Base-by-base conservation (phyloP, 2,329 filamentous ascomycete genomes). In the Cadophora sp. region DNA sequence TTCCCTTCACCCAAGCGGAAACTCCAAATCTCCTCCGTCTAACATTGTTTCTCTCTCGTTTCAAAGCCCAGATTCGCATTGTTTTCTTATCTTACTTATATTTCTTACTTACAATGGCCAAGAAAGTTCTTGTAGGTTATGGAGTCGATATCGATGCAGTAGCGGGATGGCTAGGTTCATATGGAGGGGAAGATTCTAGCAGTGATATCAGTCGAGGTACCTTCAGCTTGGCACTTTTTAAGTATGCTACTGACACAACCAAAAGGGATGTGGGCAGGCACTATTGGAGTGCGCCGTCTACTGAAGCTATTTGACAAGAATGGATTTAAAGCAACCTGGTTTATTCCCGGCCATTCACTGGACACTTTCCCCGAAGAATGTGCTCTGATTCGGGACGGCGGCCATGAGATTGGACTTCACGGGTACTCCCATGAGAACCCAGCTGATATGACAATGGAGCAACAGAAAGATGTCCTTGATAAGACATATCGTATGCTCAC, bases 391-490 rank as follows among this genome's bases (percentile, higher is more conserved):
- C 84, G 86, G 16, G 89, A 91, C 69, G 83, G 84, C 0, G 89
- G 89, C 1, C 89, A 91, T 74, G 89, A 91, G 75, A 76, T 86
- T 68, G 89, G 89, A 1, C 82, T 91, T 7, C 91, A 93, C 71
- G 91, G 90, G 4, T 93, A 93, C 79, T 88, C 85, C 0, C 91
- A 93, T 74, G 91, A 93, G 76, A 93, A 93, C 73, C 90, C 91
- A 0, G 83, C 83, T 0, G 75, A 89, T 66, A 92, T 93, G 90
- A 91, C 85, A 0, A 77, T 91, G 1, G 91, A 93, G 76, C 92
- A 94, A 79, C 91, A 94, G 77, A 85, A 85, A 16, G 90, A 92
- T 67, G 89, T 94, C 19, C 84, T 95, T 6, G 89, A 91, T 74
- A 92, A 92, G 79, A 92, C 90, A 22, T 92, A 89, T 76, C 85